Evolutionary conservation across 2,329 filamentous ascomycete species (phyloP), one percentile per base, ranked within the genome.

Genomic region (Leptographium flavum): DNA sequence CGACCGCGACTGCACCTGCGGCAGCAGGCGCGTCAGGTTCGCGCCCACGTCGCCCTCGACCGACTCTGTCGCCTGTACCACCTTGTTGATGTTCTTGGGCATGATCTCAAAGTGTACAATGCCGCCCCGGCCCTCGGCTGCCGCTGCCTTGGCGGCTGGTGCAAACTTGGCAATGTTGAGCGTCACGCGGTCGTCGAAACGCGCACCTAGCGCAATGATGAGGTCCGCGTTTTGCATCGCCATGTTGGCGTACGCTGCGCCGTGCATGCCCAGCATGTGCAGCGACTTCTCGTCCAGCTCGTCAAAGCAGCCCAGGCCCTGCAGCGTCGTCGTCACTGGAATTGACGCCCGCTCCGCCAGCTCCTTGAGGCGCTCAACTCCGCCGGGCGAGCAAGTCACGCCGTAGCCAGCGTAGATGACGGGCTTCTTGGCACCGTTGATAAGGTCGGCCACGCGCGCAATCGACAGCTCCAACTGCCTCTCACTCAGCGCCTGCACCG

Each of bases 31-130:
- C 43, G 71, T 71, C 30, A 96, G 69, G 63, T 94, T 96, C 17
- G 79, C 68, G 3, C 81, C 79, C 27, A 94, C 86, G 58, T 96
- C 90, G 48, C 92, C 92, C 66, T 94, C 90, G 17, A 96, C 81
- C 39, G 92, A 90, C 67, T 95, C 87, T 36, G 85, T 95, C 8
- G 90, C 88, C 66, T 96, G 87, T 14, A 98, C 83, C 36, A 96
- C 88, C 75, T 96, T 98, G 79, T 96, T 96, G 69, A 96, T 96
- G 71, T 98, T 96, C 80, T 98, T 98, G 56, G 92, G 90, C 82
- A 96, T 83, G 57, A 98, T 90, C 62, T 96, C 90, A 58, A 96
- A 96, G 65, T 98, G 90, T 15, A 96, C 76, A 56, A 98, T 96
- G 58, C 92, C 92, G 56, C 92, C 92, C 50, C 87, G 83, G 45